phyloP scores from a whole-genome alignment of 495 filamentous ascomycete genomes.

The Talaromyces trachyspermus region DNA sequence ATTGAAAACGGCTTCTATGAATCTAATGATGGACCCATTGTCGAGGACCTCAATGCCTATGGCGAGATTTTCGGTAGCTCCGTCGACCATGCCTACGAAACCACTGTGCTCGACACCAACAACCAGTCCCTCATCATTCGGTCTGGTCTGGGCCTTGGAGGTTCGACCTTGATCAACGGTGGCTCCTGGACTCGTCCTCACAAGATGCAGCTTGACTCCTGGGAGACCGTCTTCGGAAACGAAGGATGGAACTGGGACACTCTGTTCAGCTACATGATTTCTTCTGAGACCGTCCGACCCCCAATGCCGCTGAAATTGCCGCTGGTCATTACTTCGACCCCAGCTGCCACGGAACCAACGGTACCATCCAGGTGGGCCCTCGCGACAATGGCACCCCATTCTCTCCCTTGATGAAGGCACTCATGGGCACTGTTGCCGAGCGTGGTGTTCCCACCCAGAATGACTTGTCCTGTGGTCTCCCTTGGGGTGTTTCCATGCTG shows the following conservation, averaged over 20 bases:
- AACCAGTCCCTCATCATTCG: constrained; percentile 12
- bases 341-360: constrained; percentile 19
- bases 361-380: constrained; percentile 18
- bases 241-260: constrained; percentile 45
- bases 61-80: constrained; percentile 26
- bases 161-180: constrained; percentile 50
- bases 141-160: constrained; percentile 36
- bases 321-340: constrained; percentile 18
- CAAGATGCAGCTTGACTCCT: constrained; percentile 40
- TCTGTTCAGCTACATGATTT: constrained; percentile 35
- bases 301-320: constrained; percentile 13
- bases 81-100: constrained; percentile 16
- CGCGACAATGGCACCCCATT: constrained; percentile 15
- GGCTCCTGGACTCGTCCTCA: constrained; percentile 39
- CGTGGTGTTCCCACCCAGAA: constrained; percentile 13
- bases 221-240: constrained; percentile 40
- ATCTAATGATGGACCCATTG: constrained; percentile 24
- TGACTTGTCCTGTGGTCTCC: constrained; percentile 20
- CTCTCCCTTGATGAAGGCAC: constrained; percentile 16
- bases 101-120: constrained; percentile 12
- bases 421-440: constrained; percentile 14
- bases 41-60: constrained; percentile 27
- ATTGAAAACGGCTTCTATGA: constrained; percentile 56
- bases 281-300: constrained; percentile 13
- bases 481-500: constrained; percentile 24